These are phyloP conservation scores for Fusarium fracticaudum DNA, from an alignment of 2,329 filamentous ascomycete species.

Conservation along the genomic window DNA sequence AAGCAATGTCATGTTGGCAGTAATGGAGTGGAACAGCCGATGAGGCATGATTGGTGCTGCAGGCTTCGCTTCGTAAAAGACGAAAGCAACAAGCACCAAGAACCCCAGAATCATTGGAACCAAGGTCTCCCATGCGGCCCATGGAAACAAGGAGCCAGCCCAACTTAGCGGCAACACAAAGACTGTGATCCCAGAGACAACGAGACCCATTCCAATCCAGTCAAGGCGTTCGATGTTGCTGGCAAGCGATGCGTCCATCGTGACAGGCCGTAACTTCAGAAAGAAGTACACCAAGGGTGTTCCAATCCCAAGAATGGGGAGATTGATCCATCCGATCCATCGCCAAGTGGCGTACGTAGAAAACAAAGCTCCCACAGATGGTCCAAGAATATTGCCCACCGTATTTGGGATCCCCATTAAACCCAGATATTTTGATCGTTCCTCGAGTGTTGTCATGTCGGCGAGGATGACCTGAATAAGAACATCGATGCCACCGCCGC, in stretches of 20 bases:
- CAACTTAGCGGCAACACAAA: conserved; percentile 13
- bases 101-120: conserved; percentile 4
- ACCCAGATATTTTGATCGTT: background rate
- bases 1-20: conserved; percentile 18
- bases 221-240: conserved; percentile 12
- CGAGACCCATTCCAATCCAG: conserved; percentile 9
- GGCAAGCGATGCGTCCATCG: background rate
- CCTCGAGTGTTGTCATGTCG: conserved; percentile 9
- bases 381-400: conserved; percentile 4
- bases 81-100: background rate
- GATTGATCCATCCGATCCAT: conserved; percentile 18
- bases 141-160: conserved; percentile 13
- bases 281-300: conserved; percentile 13
- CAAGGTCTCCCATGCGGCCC: conserved; percentile 10
- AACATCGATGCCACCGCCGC: conserved; percentile 12
- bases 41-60: conserved; percentile 14
- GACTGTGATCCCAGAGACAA: conserved; percentile 8
- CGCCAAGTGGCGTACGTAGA: conserved; percentile 9
- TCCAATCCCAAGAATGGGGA: conserved; percentile 5
- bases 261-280: conserved; percentile 2
- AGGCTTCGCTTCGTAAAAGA: conserved; percentile 8
- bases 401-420: conserved; percentile 15
- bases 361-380: background rate
- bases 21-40: conserved; percentile 1
- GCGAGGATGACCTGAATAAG: conserved; percentile 10